Base-by-base conservation (phyloP, 306 rosid species). In the Cucumis hystrix region DNA sequence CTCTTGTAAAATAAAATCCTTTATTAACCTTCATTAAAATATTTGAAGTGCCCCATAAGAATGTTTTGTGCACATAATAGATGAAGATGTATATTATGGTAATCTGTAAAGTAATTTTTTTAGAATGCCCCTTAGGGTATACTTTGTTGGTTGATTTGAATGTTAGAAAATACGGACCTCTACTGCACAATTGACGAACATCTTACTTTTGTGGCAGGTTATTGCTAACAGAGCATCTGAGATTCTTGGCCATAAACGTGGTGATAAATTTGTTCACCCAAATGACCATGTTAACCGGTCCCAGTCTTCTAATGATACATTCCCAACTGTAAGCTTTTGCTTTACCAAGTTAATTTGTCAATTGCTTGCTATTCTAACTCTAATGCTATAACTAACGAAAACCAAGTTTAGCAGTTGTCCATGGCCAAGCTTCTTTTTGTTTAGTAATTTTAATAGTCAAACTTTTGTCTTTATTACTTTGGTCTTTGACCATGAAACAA, bases 281-380 rank as follows among this genome's bases (percentile, higher is more conserved):
- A 92, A 96, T 85, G 99, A 96, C 78, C 99, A 96, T 82, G 99
- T 96, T 76, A 96, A 96, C 82, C 89, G 97, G 84, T 91, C 99
- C 62, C 99, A 96, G 64, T 92, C 98, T 76, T 96, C 98, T 51
- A 96, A 96, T 83, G 99, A 96, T 73, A 96, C 99, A 12, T 96
- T 96, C 82, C 98, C 99, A 76, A 91, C 99, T 49, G 99, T 96
- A 88, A 87, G 91, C 8, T 79, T 76, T 82, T 80, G 28, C 33
- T 33, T 79, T 58, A 70, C 66, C 40, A 54, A 51, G 66, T 73
- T 21, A 16, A 49, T 67, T 73, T 37, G 10, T 33, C 70, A 21
- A 58, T 33, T 64, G 71, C 21, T 33, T 64, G 71, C 21, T 64
- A 64, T 41, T 65, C 18, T 16, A 23, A 41, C 23, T 74, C 76